Evolutionary conservation across 495 filamentous ascomycete genomes (phyloP), one percentile per base, ranked within the genome.

Genomic region (Aspergillus cristatus): DNA sequence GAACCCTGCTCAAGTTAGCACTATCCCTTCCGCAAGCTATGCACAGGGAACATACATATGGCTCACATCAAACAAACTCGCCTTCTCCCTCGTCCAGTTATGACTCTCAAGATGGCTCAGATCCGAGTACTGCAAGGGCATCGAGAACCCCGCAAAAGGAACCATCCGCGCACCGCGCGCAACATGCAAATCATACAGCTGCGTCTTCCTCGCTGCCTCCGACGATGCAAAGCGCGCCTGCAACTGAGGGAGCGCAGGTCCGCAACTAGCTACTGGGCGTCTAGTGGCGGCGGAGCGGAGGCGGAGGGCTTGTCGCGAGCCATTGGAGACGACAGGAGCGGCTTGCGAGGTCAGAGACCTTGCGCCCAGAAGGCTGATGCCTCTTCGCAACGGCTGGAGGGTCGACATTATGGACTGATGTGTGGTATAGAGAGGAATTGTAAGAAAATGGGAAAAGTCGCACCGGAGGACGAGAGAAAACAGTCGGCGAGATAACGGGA

Each of bases 71-170:
- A 98, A 98, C 44, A 98, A 62, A 43, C 86, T 93, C 29, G 82
- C 78, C 60, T 86, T 84, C 53, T 78, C 73, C 25, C 93, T 71
- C 7, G 91, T 95, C 76, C 86, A 94, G 42, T 76, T 65, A 64
- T 98, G 91, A 45, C 84, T 90, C 34, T 83, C 78, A 35, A 71
- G 70, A 46, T 94, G 76, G 51, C 76, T 75, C 42, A 85, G 68
- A 43, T 79, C 78, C 16, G 68, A 53, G 63, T 97, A 98, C 47
- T 88, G 81, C 17, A 98, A 75, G 13, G 91, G 93, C 91, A 98
- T 97, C 37, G 72, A 69, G 65, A 79, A 97, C 44, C 88, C 89
- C 38, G 82, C 90, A 55, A 95, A 98, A n/a, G 85, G 85, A 38
- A 97, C 89, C 80, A 98, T 94, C 63, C 93, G 95, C 29, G 73